phyloP scores from a whole-genome alignment of 805 yeast species.

The Helenozyma rhizophorensis region DNA sequence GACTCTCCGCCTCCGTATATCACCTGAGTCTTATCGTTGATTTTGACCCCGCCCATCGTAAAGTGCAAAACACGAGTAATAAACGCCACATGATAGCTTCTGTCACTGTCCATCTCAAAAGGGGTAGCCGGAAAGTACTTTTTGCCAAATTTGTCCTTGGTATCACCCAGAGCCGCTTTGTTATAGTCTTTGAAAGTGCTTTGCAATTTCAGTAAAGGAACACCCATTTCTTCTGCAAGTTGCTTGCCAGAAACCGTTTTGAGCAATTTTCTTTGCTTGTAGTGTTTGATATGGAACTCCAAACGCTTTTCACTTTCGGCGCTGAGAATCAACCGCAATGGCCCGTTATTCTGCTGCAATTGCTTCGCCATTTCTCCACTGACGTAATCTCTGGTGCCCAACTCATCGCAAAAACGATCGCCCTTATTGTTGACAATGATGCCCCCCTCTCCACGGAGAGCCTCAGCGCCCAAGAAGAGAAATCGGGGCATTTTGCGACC shows the following conservation, averaged over 20 bases:
- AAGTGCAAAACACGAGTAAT: slow-evolving; percentile 59
- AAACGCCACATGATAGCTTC: slow-evolving; percentile 46
- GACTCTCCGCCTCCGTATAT: slow-evolving; percentile 24
- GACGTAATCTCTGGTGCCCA: slow-evolving; percentile 58
- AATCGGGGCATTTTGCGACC: slow-evolving; percentile 44
- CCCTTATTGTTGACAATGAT: slow-evolving; percentile 49
- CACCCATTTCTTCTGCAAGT: slow-evolving; percentile 38
- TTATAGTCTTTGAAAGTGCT: slow-evolving; percentile 39
- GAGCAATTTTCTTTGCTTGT: slow-evolving; percentile 54
- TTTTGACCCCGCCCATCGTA: slow-evolving; percentile 68
- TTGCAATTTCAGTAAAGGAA: slow-evolving; percentile 24
- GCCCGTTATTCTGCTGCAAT: slow-evolving; percentile 35
- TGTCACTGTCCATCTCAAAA: slow-evolving; percentile 26
- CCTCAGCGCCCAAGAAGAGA: slow-evolving; percentile 61
- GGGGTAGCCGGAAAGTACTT: slow-evolving; percentile 48
- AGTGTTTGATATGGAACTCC: slow-evolving; percentile 52
- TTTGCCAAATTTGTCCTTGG: slow-evolving; percentile 41
- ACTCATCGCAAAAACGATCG: slow-evolving; percentile 56
- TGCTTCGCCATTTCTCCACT: slow-evolving; percentile 52
- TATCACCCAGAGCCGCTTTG: slow-evolving; percentile 36
- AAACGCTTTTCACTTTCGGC: slow-evolving; percentile 42
- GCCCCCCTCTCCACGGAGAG: slow-evolving; percentile 64
- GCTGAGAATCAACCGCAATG: slow-evolving; percentile 49
- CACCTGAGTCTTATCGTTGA: slow-evolving; percentile 42
- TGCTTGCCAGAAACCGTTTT: slow-evolving; percentile 40